Evolutionary conservation across 2,329 filamentous ascomycete genomes (phyloP).

Genomic region (Fusarium anthophilum): DNA sequence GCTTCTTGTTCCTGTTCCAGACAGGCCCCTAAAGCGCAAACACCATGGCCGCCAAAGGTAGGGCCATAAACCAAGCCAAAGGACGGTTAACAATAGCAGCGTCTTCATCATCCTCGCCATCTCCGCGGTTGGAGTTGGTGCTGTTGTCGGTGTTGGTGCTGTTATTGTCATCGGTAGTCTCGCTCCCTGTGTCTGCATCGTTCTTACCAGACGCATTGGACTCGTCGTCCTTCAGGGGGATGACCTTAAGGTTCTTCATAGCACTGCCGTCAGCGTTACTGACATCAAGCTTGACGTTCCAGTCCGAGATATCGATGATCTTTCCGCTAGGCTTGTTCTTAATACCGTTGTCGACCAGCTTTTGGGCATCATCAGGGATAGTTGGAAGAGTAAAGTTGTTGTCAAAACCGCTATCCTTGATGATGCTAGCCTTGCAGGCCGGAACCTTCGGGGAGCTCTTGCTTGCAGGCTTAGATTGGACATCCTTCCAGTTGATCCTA

Average conservation of each 20-base stretch:
- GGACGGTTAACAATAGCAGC: slow-evolving; percentile 45
- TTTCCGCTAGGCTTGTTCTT: slow-evolving; percentile 70
- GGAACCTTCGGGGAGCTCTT: slow-evolving; percentile 63
- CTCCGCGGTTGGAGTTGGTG: slow-evolving; percentile 28
- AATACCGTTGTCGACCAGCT: slow-evolving; percentile 82
- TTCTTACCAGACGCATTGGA: slow-evolving; percentile 59
- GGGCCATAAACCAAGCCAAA: slow-evolving; percentile 45
- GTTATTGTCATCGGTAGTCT: slow-evolving; percentile 34
- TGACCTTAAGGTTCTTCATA: slow-evolving; percentile 59
- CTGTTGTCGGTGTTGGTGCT: slow-evolving; percentile 30
- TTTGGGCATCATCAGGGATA: slow-evolving; percentile 72
- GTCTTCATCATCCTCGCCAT: slow-evolving; percentile 44
- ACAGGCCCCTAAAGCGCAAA: slow-evolving; percentile 42
- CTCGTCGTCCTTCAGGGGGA: slow-evolving; percentile 54
- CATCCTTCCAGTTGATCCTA: slow-evolving; percentile 74
- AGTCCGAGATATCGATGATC: slow-evolving; percentile 73
- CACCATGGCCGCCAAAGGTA: slow-evolving; percentile 49
- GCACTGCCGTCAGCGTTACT: slow-evolving; percentile 52
- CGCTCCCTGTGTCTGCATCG: slow-evolving; percentile 47
- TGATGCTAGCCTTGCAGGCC: slow-evolving; percentile 72
- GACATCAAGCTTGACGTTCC: slow-evolving; percentile 63
- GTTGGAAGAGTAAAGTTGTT: slow-evolving; percentile 81
- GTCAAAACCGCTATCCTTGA: slow-evolving; percentile 74
- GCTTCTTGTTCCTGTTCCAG: neutral
- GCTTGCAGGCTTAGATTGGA: slow-evolving; percentile 71